Evolutionary conservation across 2,329 filamentous ascomycete genomes (phyloP).

Genomic region (Colletotrichum truncatum): DNA sequence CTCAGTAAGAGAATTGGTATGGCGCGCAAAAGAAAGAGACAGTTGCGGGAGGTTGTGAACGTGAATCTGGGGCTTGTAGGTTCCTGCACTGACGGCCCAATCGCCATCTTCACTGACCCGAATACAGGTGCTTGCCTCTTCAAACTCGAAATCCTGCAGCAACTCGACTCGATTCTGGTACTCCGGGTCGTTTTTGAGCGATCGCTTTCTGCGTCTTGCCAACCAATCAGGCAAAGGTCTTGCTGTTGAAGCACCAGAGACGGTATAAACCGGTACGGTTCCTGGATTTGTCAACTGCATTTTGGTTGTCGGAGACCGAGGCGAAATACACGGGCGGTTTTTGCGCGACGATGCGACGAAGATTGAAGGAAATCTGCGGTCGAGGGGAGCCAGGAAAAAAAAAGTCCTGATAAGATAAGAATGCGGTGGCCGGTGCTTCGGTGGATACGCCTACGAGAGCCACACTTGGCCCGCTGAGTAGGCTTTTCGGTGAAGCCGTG

Average conservation of each 20-base stretch:
- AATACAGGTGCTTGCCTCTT: conserved; percentile 92
- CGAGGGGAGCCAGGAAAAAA: conserved; percentile 28
- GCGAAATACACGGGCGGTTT: neutral
- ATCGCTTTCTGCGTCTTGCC: conserved; percentile 86
- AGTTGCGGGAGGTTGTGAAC: conserved; percentile 95
- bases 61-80: conserved; percentile 82
- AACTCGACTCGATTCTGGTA: conserved; percentile 95
- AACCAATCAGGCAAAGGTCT: conserved; percentile 96
- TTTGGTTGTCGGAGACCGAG: conserved; percentile 22
- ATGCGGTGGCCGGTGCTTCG: neutral
- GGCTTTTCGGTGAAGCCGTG: conserved; percentile 24
- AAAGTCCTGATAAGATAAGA: conserved; percentile 33
- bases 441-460: neutral
- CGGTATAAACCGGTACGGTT: conserved; percentile 90
- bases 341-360: conserved; percentile 20
- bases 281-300: conserved; percentile 89
- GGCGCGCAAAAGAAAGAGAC: conserved; percentile 90
- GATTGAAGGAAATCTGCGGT: conserved; percentile 16
- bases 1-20: conserved; percentile 91
- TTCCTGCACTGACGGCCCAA: conserved; percentile 82
- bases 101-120: conserved; percentile 93
- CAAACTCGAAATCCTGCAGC: conserved; percentile 97
- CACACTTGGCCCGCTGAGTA: neutral
- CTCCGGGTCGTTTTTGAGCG: conserved; percentile 90
- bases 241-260: conserved; percentile 89